phyloP scores from a whole-genome alignment of 2,329 filamentous ascomycete species.

The Aspergillus alliaceus region DNA sequence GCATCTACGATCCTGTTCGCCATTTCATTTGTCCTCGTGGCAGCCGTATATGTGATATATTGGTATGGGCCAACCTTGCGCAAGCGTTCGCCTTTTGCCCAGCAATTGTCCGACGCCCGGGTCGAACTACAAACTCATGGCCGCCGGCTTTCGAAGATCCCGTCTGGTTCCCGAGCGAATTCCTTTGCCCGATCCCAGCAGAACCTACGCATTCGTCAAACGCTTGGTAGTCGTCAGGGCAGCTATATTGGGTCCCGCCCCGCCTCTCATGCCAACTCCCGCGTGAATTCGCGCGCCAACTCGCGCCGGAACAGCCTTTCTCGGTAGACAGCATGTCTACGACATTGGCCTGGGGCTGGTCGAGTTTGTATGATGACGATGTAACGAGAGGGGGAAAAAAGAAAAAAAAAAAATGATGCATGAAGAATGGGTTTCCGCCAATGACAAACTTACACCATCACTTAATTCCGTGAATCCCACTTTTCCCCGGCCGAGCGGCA shows the following conservation, averaged over 20 bases:
- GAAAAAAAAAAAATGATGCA: too few relatives aligned
- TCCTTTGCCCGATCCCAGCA: conserved; percentile 42
- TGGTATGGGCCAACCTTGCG: conserved; percentile 63
- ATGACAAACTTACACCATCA: background rate
- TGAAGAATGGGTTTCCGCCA: background rate
- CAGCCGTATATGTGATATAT: conserved; percentile 67
- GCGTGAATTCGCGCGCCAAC: conserved; percentile 30
- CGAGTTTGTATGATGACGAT: background rate
- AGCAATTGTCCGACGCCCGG: conserved; percentile 55
- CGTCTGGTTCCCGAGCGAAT: conserved; percentile 35
- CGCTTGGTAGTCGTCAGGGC: conserved; percentile 34
- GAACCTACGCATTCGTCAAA: conserved; percentile 37
- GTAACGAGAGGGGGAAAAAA: too few relatives aligned
- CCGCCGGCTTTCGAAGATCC: conserved; percentile 35
- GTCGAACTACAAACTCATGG: conserved; percentile 31
- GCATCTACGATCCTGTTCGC: conserved; percentile 61
- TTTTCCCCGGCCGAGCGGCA: too few relatives aligned
- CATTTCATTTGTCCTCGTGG: conserved; percentile 61
- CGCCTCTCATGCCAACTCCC: conserved; percentile 19
- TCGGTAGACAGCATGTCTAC: background rate
- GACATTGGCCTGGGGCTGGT: background rate
- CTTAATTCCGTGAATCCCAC: background rate
- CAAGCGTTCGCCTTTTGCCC: conserved; percentile 63
- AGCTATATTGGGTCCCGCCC: conserved; percentile 35
- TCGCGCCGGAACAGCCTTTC: conserved; percentile 31